phyloP scores from a whole-genome alignment of 108 stramenopile genomes.

The Nannochloropsis salina region DNA sequence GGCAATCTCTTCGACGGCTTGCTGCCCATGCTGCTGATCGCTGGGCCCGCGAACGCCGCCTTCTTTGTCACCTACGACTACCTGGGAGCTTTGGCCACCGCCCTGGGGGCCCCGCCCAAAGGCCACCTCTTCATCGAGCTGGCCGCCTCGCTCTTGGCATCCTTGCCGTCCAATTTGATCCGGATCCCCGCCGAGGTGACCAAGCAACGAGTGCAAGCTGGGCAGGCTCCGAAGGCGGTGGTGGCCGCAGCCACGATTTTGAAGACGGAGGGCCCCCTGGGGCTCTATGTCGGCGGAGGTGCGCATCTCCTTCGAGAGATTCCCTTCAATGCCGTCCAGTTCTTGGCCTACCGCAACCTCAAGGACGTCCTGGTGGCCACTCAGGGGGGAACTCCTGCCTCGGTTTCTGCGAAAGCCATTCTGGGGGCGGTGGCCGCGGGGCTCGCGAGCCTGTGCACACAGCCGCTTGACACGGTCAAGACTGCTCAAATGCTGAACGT shows the following conservation, averaged over 20 bases:
- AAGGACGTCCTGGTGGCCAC: background rate
- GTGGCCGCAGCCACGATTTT: constrained; percentile 26
- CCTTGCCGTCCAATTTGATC: constrained; percentile 42
- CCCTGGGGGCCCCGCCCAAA: background rate
- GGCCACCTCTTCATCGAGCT: constrained; percentile 33
- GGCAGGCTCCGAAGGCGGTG: background rate
- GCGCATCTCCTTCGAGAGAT: constrained; percentile 48
- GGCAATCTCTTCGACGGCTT: constrained; percentile 38
- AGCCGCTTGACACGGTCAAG: constrained; percentile 47
- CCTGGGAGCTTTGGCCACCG: constrained; percentile 24
- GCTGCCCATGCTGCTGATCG: constrained; percentile 36
- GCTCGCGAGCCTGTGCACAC: background rate
- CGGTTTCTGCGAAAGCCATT: background rate
- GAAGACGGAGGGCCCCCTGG: constrained; percentile 30
- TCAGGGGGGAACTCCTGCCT: background rate
- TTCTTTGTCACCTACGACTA: constrained; percentile 45
- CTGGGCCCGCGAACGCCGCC: constrained; percentile 44
- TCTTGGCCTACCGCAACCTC: constrained; percentile 36
- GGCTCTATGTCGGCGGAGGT: constrained; percentile 42
- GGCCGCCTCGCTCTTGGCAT: constrained; percentile 39
- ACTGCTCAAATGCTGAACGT: constrained; percentile 25
- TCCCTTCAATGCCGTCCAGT: constrained; percentile 51
- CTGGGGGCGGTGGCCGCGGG: constrained; percentile 23
- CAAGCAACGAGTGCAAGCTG: constrained; percentile 49
- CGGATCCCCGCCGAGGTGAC: constrained; percentile 51